Percentiles rank a stretch among this genome's conserved stretches.
Evolutionary conservation across 805 yeast species (phyloP).

Genomic region (Brettanomyces naardenensis): DNA sequence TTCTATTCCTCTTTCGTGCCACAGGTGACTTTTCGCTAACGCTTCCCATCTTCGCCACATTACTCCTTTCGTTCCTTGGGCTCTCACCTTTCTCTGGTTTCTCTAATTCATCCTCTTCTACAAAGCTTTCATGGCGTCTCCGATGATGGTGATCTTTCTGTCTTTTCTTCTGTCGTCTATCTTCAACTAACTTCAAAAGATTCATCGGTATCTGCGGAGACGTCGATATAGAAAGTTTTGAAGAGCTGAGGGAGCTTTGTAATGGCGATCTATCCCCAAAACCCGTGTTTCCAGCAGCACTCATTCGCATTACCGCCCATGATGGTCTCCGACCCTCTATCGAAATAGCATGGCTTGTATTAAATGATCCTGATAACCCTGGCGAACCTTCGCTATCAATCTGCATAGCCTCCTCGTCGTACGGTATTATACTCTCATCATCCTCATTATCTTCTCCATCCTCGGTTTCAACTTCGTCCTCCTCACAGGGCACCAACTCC

Average conservation of each 20-base stretch:
- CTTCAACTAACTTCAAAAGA: slow-evolving; percentile 46
- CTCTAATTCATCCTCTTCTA: slow-evolving; percentile 3
- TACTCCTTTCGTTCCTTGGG: background rate
- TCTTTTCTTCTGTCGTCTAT: slow-evolving; percentile 31
- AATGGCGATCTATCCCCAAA: background rate
- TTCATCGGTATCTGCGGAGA: slow-evolving; percentile 68
- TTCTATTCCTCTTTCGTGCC: background rate
- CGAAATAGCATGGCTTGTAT: slow-evolving; percentile 2
- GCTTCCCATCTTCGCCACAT: background rate
- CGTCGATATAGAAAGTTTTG: slow-evolving; percentile 43
- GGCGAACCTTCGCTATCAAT: slow-evolving; percentile 2
- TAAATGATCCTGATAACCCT: too few species aligned
- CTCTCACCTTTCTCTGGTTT: background rate
- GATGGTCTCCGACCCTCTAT: slow-evolving; percentile 4
- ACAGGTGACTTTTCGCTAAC: background rate
- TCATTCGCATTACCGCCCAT: background rate
- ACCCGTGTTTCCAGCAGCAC: too few species aligned
- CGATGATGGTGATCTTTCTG: slow-evolving; percentile 20
- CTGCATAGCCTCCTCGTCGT: slow-evolving; percentile 4
- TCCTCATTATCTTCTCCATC: slow-evolving; percentile 6
- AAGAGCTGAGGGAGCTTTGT: slow-evolving; percentile 15
- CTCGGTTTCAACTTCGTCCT: slow-evolving; percentile 5
- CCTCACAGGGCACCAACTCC: slow-evolving; percentile 37
- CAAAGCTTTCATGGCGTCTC: background rate
- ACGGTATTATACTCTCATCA: background rate